phyloP scores from a whole-genome alignment of 2,329 filamentous ascomycete genomes.

The Fusarium miscanthi region DNA sequence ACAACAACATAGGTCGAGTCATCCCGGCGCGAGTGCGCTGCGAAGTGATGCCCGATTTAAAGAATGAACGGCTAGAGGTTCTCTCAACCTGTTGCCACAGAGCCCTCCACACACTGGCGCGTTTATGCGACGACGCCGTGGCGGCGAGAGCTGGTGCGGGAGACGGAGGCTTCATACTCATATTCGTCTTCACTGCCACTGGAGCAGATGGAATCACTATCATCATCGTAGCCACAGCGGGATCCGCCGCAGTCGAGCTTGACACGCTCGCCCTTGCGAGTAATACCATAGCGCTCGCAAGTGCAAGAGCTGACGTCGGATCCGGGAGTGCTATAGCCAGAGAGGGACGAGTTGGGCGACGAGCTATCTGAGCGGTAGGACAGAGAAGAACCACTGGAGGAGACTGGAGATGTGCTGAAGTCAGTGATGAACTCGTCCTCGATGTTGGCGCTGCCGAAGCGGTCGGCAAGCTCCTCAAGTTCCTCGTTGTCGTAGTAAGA shows the following conservation, averaged over 20 bases:
- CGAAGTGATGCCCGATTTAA: conserved; percentile 44
- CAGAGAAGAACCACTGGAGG: conserved; percentile 75
- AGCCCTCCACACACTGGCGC: conserved; percentile 37
- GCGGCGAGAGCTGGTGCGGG: conserved; percentile 67
- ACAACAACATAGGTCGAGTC: conserved; percentile 47
- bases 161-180: conserved; percentile 55
- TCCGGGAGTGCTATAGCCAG: conserved; percentile 81
- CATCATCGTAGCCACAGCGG: conserved; percentile 84
- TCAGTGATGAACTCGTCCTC: conserved; percentile 66
- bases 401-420: conserved; percentile 69
- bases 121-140: conserved; percentile 67
- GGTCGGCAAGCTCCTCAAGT: conserved; percentile 82
- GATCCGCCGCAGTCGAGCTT: conserved; percentile 95
- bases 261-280: conserved; percentile 89
- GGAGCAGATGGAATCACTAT: conserved; percentile 72
- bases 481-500: conserved; percentile 79
- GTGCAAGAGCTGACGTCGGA: conserved; percentile 85
- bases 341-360: conserved; percentile 77
- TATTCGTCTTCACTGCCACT: conserved; percentile 72
- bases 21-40: conserved; percentile 45
- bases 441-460: conserved; percentile 73
- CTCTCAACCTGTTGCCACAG: conserved; percentile 42
- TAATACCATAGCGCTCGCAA: conserved; percentile 97
- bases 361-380: conserved; percentile 80
- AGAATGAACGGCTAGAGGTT: conserved; percentile 51